These are phyloP conservation scores for Apiotrichum brassicae DNA, from an alignment of 1,284 basidiomycete genomes.

Conservation along the genomic window DNA sequence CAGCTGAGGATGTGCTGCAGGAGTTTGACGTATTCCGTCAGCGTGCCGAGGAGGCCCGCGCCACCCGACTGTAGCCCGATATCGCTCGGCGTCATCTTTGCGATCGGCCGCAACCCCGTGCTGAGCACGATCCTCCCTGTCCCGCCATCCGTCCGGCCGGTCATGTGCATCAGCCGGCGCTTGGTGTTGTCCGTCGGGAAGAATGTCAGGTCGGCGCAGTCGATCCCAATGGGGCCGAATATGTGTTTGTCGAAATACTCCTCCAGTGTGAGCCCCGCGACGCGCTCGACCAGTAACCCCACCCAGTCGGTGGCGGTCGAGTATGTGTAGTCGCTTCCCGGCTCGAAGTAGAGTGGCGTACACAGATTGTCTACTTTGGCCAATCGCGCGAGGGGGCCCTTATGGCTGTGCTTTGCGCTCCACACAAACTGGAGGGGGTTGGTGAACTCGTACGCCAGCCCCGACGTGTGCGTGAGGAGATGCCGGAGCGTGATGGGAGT, in stretches of 20 bases:
- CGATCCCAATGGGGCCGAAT: slow-evolving; percentile 15
- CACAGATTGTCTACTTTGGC: background rate
- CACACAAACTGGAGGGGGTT: background rate
- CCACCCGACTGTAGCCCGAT: slow-evolving; percentile 25
- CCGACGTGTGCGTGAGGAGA: slow-evolving; percentile 34
- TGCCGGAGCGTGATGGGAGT: slow-evolving; percentile 34
- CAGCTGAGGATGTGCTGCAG: slow-evolving; percentile 26
- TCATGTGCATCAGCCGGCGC: slow-evolving; percentile 11
- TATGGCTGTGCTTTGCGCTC: background rate
- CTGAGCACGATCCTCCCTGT: slow-evolving; percentile 15
- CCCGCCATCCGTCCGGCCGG: slow-evolving; percentile 11
- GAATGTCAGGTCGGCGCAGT: slow-evolving; percentile 22
- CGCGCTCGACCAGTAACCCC: slow-evolving; percentile 31
- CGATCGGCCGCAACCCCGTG: slow-evolving; percentile 24
- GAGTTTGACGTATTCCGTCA: slow-evolving; percentile 29
- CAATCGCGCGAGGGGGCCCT: background rate
- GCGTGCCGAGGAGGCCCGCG: slow-evolving; percentile 33
- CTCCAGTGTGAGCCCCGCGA: slow-evolving; percentile 29
- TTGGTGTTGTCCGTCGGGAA: slow-evolving; percentile 19
- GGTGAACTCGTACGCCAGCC: slow-evolving; percentile 9
- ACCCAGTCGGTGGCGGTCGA: slow-evolving; percentile 38
- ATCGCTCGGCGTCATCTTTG: slow-evolving; percentile 7
- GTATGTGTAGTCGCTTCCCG: slow-evolving; percentile 30
- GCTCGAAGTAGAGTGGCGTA: slow-evolving; percentile 28
- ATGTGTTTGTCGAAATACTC: slow-evolving; percentile 22